Base-by-base conservation (phyloP, 164 flowering plant genomes). In the Nymphaea colorata region DNA sequence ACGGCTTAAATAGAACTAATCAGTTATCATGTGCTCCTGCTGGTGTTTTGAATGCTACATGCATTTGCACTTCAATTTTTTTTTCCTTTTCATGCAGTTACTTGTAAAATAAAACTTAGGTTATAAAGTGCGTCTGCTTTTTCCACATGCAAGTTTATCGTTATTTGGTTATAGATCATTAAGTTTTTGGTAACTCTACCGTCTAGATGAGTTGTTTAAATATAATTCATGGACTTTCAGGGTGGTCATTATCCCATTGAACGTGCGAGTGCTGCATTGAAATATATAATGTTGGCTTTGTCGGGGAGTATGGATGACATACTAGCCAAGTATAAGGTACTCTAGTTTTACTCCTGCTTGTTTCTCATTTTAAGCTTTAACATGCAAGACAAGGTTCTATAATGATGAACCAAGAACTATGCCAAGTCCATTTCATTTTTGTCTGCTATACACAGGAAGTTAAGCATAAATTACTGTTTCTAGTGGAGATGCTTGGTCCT, bases 291-390 rank as follows among this genome's bases (percentile, higher is more conserved):
- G 69, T 76, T 92, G 79, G 96, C 93, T 57, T 69, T 92, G 42
- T 88, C 94, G 71, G 98, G 98, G 43, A 83, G 86, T 69, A 79
- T 92, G 91, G 98, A 92, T 81, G 93, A 89, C 72, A 74, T 88
- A 59, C 78, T 92, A 67, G 80, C 83, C 51, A 86, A 79, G 75
- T 92, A 84, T 74, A 92, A 89, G 90, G 98, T 92, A 55, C 60
- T 43, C 4, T 47, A 47, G 55, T 47, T 47, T 47, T 12, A 47
- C 12, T 47, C 12, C 55, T 47, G 11, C 55, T 47, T 47, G 55
- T 47, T 0, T 47, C 55, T 6, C 4, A 6, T 7, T 47, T 47
- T 7, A 6, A 47, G 55, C 55, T 47, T 47, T 47, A 25, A 25
- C 36, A 25, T 25, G 11, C 55, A 47, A 47, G 55, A 47, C 36